phyloP scores from a whole-genome alignment of 768 basidiomycete genomes.

The Agrocybe praecox region DNA sequence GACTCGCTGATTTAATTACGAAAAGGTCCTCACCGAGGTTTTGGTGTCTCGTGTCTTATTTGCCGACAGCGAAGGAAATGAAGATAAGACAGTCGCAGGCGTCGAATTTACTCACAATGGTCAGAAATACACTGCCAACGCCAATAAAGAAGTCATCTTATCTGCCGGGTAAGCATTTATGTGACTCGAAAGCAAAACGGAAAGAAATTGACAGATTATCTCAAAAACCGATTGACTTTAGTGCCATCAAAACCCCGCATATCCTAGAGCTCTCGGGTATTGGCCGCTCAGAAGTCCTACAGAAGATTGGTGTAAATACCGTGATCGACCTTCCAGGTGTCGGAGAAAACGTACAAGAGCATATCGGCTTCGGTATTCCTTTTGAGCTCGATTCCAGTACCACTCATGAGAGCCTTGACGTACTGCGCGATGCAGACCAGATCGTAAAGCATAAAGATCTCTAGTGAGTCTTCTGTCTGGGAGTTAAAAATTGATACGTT shows the following conservation, averaged over 20 bases:
- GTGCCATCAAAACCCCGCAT: conserved; percentile 11
- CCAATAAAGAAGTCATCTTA: conserved; percentile 7
- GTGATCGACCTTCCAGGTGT: conserved; percentile 13
- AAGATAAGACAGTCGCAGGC: conserved; percentile 25
- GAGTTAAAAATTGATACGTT: background rate
- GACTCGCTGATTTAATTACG: background rate
- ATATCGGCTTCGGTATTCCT: background rate
- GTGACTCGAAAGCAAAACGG: too few relatives aligned
- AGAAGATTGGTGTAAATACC: conserved; percentile 3
- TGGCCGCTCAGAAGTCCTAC: conserved; percentile 5
- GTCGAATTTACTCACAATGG: conserved; percentile 37
- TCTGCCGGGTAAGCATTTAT: conserved; percentile 4
- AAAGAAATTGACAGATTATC: background rate
- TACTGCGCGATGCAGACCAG: background rate
- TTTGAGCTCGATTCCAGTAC: background rate
- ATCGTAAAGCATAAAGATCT: background rate
- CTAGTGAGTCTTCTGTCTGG: background rate
- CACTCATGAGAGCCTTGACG: background rate
- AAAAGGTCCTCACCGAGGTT: conserved; percentile 24
- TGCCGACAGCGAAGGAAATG: conserved; percentile 2
- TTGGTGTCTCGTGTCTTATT: conserved; percentile 15
- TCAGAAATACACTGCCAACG: conserved; percentile 1
- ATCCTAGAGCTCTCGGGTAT: conserved; percentile 16
- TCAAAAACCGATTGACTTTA: too few relatives aligned
- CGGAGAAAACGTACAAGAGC: conserved; percentile 16